These are phyloP conservation scores for Dactylellina drechsleri DNA, from an alignment of 2,329 filamentous ascomycete genomes.

Conservation along the genomic window DNA sequence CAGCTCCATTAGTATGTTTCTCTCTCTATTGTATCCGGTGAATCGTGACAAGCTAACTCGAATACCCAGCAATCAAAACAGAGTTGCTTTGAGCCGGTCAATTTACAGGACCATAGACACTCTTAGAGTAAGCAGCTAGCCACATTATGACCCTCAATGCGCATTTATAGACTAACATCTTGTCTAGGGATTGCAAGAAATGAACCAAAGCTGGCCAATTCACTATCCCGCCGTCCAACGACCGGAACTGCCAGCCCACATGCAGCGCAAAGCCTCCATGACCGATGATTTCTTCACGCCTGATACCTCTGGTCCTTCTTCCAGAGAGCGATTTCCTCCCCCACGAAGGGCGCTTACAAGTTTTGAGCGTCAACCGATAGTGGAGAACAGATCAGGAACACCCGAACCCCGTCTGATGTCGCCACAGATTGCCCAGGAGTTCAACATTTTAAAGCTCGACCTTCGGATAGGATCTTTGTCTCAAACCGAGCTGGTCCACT, in stretches of 20 bases:
- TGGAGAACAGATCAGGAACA: slow-evolving; percentile 62
- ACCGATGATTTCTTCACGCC: slow-evolving; percentile 65
- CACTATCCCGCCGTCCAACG: slow-evolving; percentile 89
- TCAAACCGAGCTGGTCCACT: slow-evolving; percentile 91
- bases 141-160: slow-evolving; percentile 7
- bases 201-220: slow-evolving; percentile 91
- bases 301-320: slow-evolving; percentile 59
- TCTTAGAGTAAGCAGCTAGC: slow-evolving; percentile 66
- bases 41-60: slow-evolving; percentile 17
- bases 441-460: slow-evolving; percentile 93
- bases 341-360: slow-evolving; percentile 79
- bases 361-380: slow-evolving; percentile 63
- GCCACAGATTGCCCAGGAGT: slow-evolving; percentile 92
- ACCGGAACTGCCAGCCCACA: slow-evolving; percentile 64
- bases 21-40: neutral
- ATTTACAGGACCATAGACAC: slow-evolving; percentile 88
- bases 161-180: slow-evolving; percentile 6
- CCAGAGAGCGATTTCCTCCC: slow-evolving; percentile 63
- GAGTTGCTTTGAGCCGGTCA: slow-evolving; percentile 83
- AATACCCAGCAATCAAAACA: slow-evolving; percentile 77
- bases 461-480: slow-evolving; percentile 86
- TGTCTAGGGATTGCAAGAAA: slow-evolving; percentile 75
- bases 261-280: slow-evolving; percentile 68
- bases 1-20: slow-evolving; percentile 80
- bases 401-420: slow-evolving; percentile 84